Evolutionary conservation across 305 asterid species (phyloP).

Genomic region (Fraxinus albicans): DNA sequence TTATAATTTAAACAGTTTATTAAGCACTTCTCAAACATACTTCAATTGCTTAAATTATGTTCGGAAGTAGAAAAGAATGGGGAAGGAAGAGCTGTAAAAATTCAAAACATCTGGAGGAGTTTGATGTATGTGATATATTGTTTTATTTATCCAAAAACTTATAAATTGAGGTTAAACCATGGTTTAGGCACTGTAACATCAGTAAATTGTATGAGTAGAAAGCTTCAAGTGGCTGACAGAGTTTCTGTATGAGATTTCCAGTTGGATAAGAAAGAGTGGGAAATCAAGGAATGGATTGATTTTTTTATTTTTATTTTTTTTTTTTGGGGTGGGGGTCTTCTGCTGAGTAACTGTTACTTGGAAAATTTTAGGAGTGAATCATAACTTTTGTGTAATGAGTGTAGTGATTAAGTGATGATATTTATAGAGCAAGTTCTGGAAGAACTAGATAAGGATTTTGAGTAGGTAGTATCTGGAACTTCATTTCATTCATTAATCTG

Average conservation of each 20-base stretch:
- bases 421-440: background rate
- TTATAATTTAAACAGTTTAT: too few relatives aligned
- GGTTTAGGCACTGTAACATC: background rate
- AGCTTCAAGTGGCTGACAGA: background rate
- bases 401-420: background rate
- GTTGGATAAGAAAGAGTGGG: background rate
- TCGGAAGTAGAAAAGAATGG: background rate
- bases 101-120: background rate
- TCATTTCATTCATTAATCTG: background rate
- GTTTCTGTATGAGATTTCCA: background rate
- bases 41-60: background rate
- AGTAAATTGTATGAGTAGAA: background rate
- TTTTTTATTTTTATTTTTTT: too few relatives aligned
- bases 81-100: background rate
- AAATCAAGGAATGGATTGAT: background rate
- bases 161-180: background rate
- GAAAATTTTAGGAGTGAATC: background rate
- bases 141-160: background rate
- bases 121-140: background rate
- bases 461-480: background rate
- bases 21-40: background rate
- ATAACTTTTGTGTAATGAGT: background rate
- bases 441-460: background rate
- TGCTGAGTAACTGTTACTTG: background rate
- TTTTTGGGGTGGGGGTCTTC: background rate